Evolutionary conservation across 305 asterid species (phyloP), one percentile per base, ranked within the genome.

Genomic region (Fraxinus xanthoxyloides): DNA sequence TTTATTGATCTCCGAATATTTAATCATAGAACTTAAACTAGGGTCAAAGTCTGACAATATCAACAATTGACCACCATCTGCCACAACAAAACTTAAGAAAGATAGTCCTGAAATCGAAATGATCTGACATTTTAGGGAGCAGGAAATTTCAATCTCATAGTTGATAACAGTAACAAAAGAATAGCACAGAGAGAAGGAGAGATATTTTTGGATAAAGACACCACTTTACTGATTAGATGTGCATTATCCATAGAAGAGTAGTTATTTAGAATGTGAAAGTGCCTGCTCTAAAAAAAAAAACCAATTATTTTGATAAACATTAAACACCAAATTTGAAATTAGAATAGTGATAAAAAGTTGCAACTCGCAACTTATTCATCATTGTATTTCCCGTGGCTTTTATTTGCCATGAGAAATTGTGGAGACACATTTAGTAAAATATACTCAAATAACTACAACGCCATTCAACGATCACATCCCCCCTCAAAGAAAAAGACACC

Each of bases 401-500:
- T 80, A 40, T 35, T 34, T 81, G 26, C 76, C 10, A 48, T 3
- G 65, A 59, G 32, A 75, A 51, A 65, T 28, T 70, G 43, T 70
- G 26, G 40, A 30, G 21, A 70, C 40, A 26, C 75, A 67, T 26
- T 56, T 3, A 3, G 34, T 1, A 24, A 31, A 73, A 36, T 26
- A 7, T 48, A 67, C 38, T 23, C 24, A 40, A 76, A 46, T 76
- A 43, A 76, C 13, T 26, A 21, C 69, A 15, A 32, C n/a, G 74
- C 81, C 51, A 77, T 61, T 26, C 34, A 63, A 63, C 17, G n/a
- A 31, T 65, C 83, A 69, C 28, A 70, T 78, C 36, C 17, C 77
- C 79, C 38, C 54, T 59, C 38, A 26, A 72, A 79, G 59, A 7
- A 21, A 61, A 23, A 19, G 7, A 17, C 13, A 61, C 13, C 32